phyloP scores from a whole-genome alignment of 1,284 basidiomycete genomes.

The Mycena sp. region DNA sequence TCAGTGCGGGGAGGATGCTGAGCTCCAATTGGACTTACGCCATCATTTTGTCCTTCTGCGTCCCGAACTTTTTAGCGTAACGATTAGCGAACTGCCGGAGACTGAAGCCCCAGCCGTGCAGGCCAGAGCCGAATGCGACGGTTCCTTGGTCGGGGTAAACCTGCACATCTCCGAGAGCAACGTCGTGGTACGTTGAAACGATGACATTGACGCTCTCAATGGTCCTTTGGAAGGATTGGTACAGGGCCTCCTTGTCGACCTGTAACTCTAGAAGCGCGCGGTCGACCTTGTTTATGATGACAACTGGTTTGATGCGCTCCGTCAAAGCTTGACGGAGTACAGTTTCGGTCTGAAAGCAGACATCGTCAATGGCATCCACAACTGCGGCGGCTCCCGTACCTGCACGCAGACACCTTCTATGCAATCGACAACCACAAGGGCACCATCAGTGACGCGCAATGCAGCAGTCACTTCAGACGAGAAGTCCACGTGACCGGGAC shows the following conservation, averaged over 20 bases:
- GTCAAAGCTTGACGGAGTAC: slow-evolving; percentile 97
- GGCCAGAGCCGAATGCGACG: slow-evolving; percentile 98
- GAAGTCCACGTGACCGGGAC: slow-evolving; percentile 99
- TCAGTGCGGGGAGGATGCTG: neutral
- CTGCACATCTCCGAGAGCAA: slow-evolving; percentile 96
- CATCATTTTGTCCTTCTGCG: slow-evolving; percentile 87
- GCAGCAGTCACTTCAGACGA: slow-evolving; percentile 99
- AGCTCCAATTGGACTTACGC: neutral
- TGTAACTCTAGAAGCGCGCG: slow-evolving; percentile 99
- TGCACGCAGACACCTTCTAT: slow-evolving; percentile 64
- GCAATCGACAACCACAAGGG: slow-evolving; percentile 98
- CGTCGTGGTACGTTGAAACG: slow-evolving; percentile 97
- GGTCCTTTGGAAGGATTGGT: slow-evolving; percentile 98
- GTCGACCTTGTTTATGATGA: slow-evolving; percentile 99
- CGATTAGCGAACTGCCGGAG: slow-evolving; percentile 96
- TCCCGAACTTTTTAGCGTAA: slow-evolving; percentile 99
- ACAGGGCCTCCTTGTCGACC: slow-evolving; percentile 96
- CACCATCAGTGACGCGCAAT: slow-evolving; percentile 99
- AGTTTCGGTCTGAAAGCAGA: slow-evolving; percentile 99
- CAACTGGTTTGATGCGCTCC: slow-evolving; percentile 99
- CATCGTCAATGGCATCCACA: slow-evolving; percentile 99
- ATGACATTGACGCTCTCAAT: slow-evolving; percentile 99
- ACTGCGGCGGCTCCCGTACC: slow-evolving; percentile 80
- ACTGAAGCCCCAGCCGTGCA: slow-evolving; percentile 99
- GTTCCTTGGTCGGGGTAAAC: slow-evolving; percentile 99